Evolutionary conservation across 78 protist species (phyloP).

Genomic region (Dictyostelium brefeldianum): DNA sequence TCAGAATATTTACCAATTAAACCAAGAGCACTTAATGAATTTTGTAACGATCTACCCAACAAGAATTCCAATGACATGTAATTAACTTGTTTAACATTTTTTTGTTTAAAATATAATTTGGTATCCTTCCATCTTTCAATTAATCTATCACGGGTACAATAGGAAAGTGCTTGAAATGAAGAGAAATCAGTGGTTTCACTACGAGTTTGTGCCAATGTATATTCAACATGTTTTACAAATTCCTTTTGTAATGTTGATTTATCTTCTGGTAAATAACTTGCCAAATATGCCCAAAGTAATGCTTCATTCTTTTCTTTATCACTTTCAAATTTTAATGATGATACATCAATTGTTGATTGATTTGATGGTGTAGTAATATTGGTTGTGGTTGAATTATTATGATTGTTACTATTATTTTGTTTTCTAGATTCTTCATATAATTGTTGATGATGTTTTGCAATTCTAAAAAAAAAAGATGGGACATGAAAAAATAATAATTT

Average conservation of each 20-base stretch:
- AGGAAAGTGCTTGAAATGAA: slow-evolving; percentile 79
- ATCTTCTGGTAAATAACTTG: slow-evolving; percentile 68
- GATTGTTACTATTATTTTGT: not conserved
- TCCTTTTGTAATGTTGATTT: slow-evolving; percentile 49
- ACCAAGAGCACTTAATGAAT: slow-evolving; percentile 87
- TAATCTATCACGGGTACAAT: slow-evolving; percentile 78
- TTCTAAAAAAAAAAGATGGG: not conserved
- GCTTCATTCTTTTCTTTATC: slow-evolving; percentile 63
- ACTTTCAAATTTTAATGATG: not conserved
- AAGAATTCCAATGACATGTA: slow-evolving; percentile 93
- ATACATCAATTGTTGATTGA: not conserved
- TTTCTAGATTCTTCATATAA: not conserved
- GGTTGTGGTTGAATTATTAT: not conserved
- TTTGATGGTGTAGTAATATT: not conserved
- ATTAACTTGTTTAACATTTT: slow-evolving; percentile 68
- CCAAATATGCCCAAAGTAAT: slow-evolving; percentile 80
- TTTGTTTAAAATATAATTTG: slow-evolving; percentile 51
- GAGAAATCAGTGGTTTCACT: slow-evolving; percentile 55
- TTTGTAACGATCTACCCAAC: slow-evolving; percentile 94
- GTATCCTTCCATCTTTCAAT: slow-evolving; percentile 92
- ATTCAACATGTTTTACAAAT: slow-evolving; percentile 83
- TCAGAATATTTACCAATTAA: slow-evolving; percentile 79
- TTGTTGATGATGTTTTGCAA: not conserved
- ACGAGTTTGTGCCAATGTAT: slow-evolving; percentile 80
- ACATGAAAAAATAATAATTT: not conserved